Percentiles rank a stretch among this genome's conserved stretches.
These are phyloP conservation scores for Saccharum officinarum DNA, from an alignment of 176 grass and related monocot genomes.

Conservation along the genomic window DNA sequence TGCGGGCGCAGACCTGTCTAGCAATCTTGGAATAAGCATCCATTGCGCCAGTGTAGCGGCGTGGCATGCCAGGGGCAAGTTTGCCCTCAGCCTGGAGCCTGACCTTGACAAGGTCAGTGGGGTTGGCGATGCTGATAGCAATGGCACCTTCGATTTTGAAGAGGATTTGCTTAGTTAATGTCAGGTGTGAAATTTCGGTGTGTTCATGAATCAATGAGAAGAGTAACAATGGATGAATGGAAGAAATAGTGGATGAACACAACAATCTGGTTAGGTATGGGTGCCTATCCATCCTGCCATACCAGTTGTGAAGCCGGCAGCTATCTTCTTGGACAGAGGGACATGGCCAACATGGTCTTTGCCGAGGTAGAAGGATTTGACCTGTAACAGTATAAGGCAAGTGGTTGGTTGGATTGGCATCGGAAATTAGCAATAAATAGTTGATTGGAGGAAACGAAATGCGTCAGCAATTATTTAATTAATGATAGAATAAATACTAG, in stretches of 20 bases:
- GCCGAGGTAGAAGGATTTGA: constrained; percentile 77
- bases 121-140: constrained; percentile 85
- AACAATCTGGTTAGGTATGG: neutral
- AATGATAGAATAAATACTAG: too few species aligned
- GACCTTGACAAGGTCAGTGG: constrained; percentile 95
- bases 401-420: neutral
- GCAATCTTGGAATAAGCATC: constrained; percentile 82
- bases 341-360: constrained; percentile 80
- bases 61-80: constrained; percentile 64
- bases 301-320: constrained; percentile 88
- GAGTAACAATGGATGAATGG: neutral
- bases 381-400: constrained; percentile 34
- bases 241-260: neutral
- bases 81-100: constrained; percentile 90
- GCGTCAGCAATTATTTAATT: neutral
- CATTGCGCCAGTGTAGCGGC: constrained; percentile 75
- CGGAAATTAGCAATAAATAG: neutral
- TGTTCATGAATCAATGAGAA: neutral
- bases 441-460: neutral
- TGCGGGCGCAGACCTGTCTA: constrained; percentile 44
- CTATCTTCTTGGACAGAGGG: constrained; percentile 79
- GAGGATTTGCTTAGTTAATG: neutral
- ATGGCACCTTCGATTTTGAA: constrained; percentile 57
- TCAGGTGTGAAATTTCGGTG: neutral
- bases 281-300: neutral